Evolutionary conservation across 1,139 yeast species (phyloP), one percentile per base, ranked within the genome.

Genomic region (Yamadazyma triangularis): DNA sequence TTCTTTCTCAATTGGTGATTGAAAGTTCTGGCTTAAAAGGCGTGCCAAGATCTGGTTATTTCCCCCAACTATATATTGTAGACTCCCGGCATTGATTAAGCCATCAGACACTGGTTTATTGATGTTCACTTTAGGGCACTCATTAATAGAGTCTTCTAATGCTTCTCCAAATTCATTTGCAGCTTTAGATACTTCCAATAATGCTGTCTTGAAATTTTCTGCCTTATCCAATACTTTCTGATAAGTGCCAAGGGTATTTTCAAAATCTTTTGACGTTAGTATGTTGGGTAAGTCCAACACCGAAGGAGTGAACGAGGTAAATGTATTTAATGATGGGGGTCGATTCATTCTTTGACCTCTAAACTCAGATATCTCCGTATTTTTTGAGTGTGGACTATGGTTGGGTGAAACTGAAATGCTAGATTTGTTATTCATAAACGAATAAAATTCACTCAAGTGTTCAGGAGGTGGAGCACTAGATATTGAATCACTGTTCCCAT

Each of bases 81-180:
- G 58, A 1, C 95, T 95, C 25, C 88, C 84, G 1, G 91, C 86
- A 28, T 79, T 73, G 42, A 77, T 59, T 12, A 86, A 55, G 4
- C 88, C 87, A 43, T 81, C 83, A 2, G 80, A 72, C 0, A 80
- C 76, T 15, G 60, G 57, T 11, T 76, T 81, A 20, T 78, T 67
- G 22, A 89, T 88, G 49, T 79, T 78, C 34, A 81, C 72, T 33
- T 78, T 70, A 1, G 94, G 85, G 36, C 79, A 70, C 19, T 70
- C 71, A 30, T 45, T 48, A 13, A 60, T 51, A n/a, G 56, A 47
- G 29, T 57, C 63, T 47, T 85, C 94, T 37, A 86, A 58, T 1
- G 91, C 78, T 6, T 64, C 62, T 0, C 94, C 95, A 52, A 87
- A 77, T 32, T 75, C 80, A 20, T 80, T 80, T 7, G 94, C 85